Percentiles rank a stretch among this genome's conserved stretches.
These are phyloP conservation scores for Lentinula sp. DNA, from an alignment of 768 basidiomycete species.

Conservation along the genomic window DNA sequence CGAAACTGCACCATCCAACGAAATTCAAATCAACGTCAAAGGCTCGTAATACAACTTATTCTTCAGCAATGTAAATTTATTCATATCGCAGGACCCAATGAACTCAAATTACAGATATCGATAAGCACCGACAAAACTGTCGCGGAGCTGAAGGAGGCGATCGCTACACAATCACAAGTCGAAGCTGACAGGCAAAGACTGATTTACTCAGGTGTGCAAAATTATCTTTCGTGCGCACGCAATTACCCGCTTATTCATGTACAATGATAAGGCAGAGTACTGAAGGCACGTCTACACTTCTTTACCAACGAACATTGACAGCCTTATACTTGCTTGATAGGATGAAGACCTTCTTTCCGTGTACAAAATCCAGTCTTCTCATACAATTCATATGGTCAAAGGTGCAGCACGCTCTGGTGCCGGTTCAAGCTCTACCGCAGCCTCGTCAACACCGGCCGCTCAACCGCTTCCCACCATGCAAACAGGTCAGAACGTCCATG, in stretches of 20 bases:
- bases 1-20: conserved; percentile 27
- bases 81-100: conserved; percentile 62
- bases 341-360: conserved; percentile 77
- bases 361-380: conserved; percentile 87
- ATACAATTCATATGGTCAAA: conserved; percentile 94
- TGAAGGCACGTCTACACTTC: conserved; percentile 45
- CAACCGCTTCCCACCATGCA: conserved; percentile 81
- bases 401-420: conserved; percentile 56
- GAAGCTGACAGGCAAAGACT: conserved; percentile 83
- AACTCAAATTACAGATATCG: conserved; percentile 86
- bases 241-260: neutral
- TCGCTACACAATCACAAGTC: conserved; percentile 82
- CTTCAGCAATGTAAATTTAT: neutral
- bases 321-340: conserved; percentile 24
- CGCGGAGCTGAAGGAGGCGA: conserved; percentile 82
- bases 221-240: neutral
- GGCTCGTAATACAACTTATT: conserved; percentile 28
- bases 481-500: conserved; percentile 82
- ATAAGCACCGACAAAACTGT: conserved; percentile 84
- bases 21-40: conserved; percentile 67
- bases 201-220: conserved; percentile 78
- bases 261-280: conserved; percentile 49
- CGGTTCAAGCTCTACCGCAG: conserved; percentile 20
- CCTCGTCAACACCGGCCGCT: conserved; percentile 34
- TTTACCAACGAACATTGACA: neutral